Evolutionary conservation across 129 eudicot genomes (phyloP).

Genomic region (Tanacetum coccineum): DNA sequence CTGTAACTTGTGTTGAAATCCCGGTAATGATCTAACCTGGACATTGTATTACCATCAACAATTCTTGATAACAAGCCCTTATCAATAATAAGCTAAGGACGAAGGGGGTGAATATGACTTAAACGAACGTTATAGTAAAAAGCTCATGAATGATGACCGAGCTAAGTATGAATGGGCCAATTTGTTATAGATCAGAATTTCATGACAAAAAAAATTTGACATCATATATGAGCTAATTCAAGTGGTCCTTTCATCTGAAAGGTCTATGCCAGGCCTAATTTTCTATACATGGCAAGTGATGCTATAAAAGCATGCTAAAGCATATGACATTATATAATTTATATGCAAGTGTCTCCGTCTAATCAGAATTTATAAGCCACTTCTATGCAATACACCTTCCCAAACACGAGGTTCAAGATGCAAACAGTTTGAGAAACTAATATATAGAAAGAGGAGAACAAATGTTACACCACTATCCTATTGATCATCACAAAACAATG

Average conservation of each 20-base stretch:
- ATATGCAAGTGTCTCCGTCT: background rate
- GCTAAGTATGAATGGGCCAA: background rate
- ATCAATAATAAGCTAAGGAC: too few relatives aligned
- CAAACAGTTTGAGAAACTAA: too few relatives aligned
- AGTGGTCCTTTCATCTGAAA: background rate
- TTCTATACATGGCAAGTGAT: background rate
- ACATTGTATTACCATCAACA: too few relatives aligned
- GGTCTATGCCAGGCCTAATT: background rate
- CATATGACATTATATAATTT: background rate
- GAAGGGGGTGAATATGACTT: background rate
- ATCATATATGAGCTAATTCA: background rate
- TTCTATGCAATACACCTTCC: background rate
- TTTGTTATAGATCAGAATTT: constrained; percentile 1
- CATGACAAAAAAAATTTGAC: background rate
- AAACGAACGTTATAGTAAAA: constrained; percentile 2
- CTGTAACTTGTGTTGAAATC: too few relatives aligned
- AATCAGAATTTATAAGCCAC: background rate
- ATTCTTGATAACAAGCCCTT: too few relatives aligned
- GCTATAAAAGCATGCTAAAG: background rate
- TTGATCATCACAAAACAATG: too few relatives aligned
- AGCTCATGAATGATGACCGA: background rate
- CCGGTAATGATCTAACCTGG: too few relatives aligned
- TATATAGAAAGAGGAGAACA: too few relatives aligned
- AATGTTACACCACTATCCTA: too few relatives aligned
- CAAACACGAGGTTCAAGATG: background rate